Evolutionary conservation across 441 rosid genomes (phyloP), one percentile per base, ranked within the genome.

Genomic region (Jatropha podagrica): DNA sequence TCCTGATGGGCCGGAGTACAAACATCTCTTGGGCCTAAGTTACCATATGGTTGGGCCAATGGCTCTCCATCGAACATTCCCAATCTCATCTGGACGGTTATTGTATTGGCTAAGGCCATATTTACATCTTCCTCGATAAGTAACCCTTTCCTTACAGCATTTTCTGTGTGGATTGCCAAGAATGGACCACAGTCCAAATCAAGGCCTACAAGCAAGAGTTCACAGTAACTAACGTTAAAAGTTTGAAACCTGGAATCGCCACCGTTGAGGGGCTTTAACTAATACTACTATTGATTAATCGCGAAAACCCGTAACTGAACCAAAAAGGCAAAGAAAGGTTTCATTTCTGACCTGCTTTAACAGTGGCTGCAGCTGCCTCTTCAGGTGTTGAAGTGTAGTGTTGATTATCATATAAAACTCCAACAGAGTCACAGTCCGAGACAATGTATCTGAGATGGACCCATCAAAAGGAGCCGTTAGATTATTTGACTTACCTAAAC

Each of bases 31-130:
- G 95, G 83, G 58, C 98, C 96, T 23, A 96, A 80, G 23, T 85
- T 76, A 4, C 95, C 98, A 38, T 82, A 92, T 0, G 89, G 86
- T 10, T 76, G 82, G 75, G 82, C 79, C 1, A 82, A 78, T 59
- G 92, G 92, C 65, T 89, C 90, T 0, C 99, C 99, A 26, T 96
- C 98, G 55, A 90, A 93, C 97, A 92, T 90, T 4, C 98, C 99
- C 1, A 96, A 83, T 79, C 99, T 90, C 97, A 96, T 96, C 73
- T 92, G 98, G 67, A 93, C 97, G 3, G 92, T 83, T 13, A 92
- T 64, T 1, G 93, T 90, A 76, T 93, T 91, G 38, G 69, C 58
- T 52, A 93, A 79, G 32, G 98, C 96, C 62, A 68, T 73, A 74
- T 92, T 83, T 2, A 96, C 75, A 20, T 96, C 90, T 7, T 87